Conservation (phyloP, 1,284 basidiomycete species). For the Porogramme epimiltina region DNA sequence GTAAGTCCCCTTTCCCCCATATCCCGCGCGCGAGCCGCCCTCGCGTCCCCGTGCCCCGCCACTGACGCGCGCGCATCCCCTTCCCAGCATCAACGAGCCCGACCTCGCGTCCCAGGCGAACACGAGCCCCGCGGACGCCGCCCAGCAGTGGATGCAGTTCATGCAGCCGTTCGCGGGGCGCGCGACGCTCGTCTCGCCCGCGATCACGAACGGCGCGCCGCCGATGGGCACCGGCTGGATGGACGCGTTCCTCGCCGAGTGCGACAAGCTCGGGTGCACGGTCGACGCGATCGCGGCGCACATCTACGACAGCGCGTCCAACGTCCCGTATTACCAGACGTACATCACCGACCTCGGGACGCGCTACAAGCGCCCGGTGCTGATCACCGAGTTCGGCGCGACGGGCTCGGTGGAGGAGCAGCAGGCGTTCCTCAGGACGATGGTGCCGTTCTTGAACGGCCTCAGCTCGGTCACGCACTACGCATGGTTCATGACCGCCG, state of each 20-base stretch:
- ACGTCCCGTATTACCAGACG: constrained; percentile 33
- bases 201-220: constrained; percentile 36
- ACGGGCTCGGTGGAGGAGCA: constrained; percentile 26
- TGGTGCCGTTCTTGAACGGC: constrained; percentile 34
- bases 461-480: constrained; percentile 28
- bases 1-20: constrained; percentile 17
- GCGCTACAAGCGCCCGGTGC: constrained; percentile 31
- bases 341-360: constrained; percentile 32
- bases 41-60: neutral
- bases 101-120: constrained; percentile 35
- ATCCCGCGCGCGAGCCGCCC: neutral
- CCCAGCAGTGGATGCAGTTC: constrained; percentile 31
- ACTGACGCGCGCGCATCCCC: neutral
- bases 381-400: constrained; percentile 37
- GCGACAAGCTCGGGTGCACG: constrained; percentile 30
- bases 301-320: constrained; percentile 37
- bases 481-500: constrained; percentile 34
- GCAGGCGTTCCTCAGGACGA: constrained; percentile 29
- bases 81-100: constrained; percentile 37
- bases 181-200: constrained; percentile 35
- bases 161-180: constrained; percentile 36
- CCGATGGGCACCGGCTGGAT: constrained; percentile 36
- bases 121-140: constrained; percentile 30
- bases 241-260: constrained; percentile 32
- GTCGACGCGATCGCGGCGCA: constrained; percentile 36